Evolutionary conservation across 345 rosid genomes (phyloP), one percentile per base, ranked within the genome.

Genomic region (Salix brachista): DNA sequence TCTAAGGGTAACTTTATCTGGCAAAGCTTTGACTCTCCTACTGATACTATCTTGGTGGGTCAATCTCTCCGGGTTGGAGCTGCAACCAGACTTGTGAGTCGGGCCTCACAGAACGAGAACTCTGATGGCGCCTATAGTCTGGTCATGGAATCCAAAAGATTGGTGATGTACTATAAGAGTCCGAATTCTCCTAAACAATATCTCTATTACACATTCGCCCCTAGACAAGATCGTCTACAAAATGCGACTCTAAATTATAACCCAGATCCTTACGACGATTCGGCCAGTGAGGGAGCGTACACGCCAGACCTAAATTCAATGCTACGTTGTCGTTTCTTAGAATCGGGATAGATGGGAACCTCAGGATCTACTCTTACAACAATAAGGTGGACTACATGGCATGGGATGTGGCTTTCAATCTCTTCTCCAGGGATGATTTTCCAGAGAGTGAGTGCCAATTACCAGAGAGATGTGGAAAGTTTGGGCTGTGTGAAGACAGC

Each of bases 371-470:
- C 69, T 28, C 69, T 9, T 65, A 21, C 34, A 12, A 64, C 26
- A 26, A 65, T 36, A 65, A 65, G 67, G 37, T 64, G 67, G 34
- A 25, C 34, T 26, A 36, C 19, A 36, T 81, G 0, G 86, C 86
- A 32, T 86, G 88, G 86, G 87, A 87, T 39, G 82, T 50, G 16
- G 86, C 90, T 0, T 87, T 75, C 71, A 78, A 80, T 30, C 74
- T 81, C 65, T 85, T 87, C 77, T 73, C 74, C 0, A 78, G 83
- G 56, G 76, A 73, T 19, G 26, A 75, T 37, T 25, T 11, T 13
- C 48, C 75, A 82, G 83, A 74, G 41, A 71, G 13, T 1, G 83
- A 80, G 68, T 85, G 89, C 56, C 86, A 84, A 36, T 42, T 84
- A 17, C 84, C 86, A 1, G 72, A 67, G 42, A 75, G 80, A 19